These are phyloP conservation scores for Colletotrichum simmondsii DNA, from an alignment of 2,329 filamentous ascomycete genomes.

Conservation along the genomic window DNA sequence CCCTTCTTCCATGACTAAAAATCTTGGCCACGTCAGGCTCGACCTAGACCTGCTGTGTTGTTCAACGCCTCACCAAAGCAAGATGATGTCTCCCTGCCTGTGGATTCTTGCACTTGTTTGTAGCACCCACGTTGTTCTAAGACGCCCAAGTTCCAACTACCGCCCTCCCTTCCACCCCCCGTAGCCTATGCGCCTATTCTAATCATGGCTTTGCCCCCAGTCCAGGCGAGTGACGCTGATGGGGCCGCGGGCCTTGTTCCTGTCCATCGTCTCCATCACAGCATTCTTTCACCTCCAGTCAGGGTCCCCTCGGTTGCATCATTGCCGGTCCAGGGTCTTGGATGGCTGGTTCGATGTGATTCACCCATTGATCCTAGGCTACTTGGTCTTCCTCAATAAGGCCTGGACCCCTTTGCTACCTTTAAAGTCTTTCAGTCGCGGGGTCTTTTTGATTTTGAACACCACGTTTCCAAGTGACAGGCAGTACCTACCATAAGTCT, in stretches of 20 bases:
- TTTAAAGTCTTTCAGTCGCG: neutral
- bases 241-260: slow-evolving; percentile 10
- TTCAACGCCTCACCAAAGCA: slow-evolving; percentile 1
- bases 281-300: slow-evolving; percentile 17
- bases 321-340: slow-evolving; percentile 13
- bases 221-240: slow-evolving; percentile 25
- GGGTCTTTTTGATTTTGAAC: neutral
- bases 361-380: slow-evolving; percentile 11
- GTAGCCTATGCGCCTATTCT: neutral
- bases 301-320: slow-evolving; percentile 30
- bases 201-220: neutral
- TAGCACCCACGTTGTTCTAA: neutral
- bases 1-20: slow-evolving; percentile 24
- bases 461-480: neutral
- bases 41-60: slow-evolving; percentile 19
- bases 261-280: slow-evolving; percentile 13
- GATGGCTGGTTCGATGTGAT: slow-evolving; percentile 12
- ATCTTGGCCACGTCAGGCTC: slow-evolving; percentile 31
- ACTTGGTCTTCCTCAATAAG: slow-evolving; percentile 13
- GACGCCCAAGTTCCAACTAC: neutral
- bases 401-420: neutral
- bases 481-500: neutral
- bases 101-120: neutral
- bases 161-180: neutral
- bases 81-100: slow-evolving; percentile 2